Evolutionary conservation across 129 eudicot genomes (phyloP).

Genomic region (Centella asiatica): DNA sequence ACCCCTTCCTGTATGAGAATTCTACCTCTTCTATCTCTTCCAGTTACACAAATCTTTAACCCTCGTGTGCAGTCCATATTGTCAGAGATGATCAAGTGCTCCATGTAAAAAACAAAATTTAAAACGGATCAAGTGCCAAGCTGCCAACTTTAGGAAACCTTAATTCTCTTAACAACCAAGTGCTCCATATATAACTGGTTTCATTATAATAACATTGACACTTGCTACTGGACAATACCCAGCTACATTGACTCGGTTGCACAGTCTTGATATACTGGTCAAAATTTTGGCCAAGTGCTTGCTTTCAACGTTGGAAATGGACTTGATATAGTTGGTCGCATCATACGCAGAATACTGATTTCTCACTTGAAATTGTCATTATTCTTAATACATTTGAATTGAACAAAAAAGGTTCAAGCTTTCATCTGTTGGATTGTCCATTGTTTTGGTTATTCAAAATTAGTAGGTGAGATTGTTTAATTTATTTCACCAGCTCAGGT

Average conservation of each 20-base stretch:
- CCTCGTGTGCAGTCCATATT: neutral
- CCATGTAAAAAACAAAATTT: no score
- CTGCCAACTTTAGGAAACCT: neutral
- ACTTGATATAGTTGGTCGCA: neutral
- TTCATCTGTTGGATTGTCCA: no score
- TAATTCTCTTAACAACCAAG: no score
- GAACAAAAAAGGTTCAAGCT: no score
- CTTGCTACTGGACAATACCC: neutral
- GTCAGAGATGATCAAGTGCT: neutral
- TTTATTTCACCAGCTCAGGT: neutral
- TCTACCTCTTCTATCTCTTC: no score
- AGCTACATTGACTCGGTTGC: neutral
- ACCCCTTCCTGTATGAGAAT: no score
- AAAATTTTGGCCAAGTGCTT: neutral
- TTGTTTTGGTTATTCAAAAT: neutral
- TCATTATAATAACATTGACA: no score
- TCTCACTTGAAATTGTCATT: no score
- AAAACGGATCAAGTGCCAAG: neutral
- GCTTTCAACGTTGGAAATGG: neutral
- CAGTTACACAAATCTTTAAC: neutral
- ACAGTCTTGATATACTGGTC: constrained; percentile 1
- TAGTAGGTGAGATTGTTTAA: neutral
- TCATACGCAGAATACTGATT: no score
- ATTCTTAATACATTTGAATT: no score
- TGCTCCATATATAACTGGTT: no score